phyloP scores from a whole-genome alignment of 2,329 filamentous ascomycete species.

The Neonectria hederae region DNA sequence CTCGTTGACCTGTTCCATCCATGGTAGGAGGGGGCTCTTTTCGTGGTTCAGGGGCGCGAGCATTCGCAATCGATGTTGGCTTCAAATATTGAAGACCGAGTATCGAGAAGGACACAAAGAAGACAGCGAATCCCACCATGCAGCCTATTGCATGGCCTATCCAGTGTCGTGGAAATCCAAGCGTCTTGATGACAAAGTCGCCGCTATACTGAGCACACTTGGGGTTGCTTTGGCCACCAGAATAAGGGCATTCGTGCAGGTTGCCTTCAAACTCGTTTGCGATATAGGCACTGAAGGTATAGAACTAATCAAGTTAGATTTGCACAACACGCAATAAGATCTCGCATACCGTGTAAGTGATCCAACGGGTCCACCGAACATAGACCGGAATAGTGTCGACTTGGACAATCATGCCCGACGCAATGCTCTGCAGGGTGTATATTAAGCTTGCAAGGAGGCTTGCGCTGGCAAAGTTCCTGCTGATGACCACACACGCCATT shows the following conservation, averaged over 20 bases:
- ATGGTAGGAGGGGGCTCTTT: slow-evolving; percentile 71
- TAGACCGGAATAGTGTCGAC: slow-evolving; percentile 76
- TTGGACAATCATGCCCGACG: slow-evolving; percentile 80
- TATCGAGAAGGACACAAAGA: slow-evolving; percentile 68
- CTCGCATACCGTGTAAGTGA: slow-evolving; percentile 61
- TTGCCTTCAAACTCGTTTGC: slow-evolving; percentile 77
- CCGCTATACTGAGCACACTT: slow-evolving; percentile 74
- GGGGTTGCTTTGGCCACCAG: slow-evolving; percentile 67
- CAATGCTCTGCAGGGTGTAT: slow-evolving; percentile 77
- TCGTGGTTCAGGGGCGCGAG: slow-evolving; percentile 59
- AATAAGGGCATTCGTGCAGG: slow-evolving; percentile 75
- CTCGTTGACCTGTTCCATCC: slow-evolving; percentile 67
- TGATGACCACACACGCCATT: slow-evolving; percentile 70
- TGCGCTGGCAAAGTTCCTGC: slow-evolving; percentile 73
- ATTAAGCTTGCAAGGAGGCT: slow-evolving; percentile 75
- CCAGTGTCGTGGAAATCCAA: slow-evolving; percentile 75
- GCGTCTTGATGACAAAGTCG: slow-evolving; percentile 70
- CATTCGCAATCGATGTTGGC: slow-evolving; percentile 72
- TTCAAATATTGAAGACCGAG: slow-evolving; percentile 69
- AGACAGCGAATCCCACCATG: slow-evolving; percentile 67
- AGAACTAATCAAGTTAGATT: slow-evolving; percentile 59
- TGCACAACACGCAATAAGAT: background rate
- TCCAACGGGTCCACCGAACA: slow-evolving; percentile 77
- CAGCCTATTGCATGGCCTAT: slow-evolving; percentile 70
- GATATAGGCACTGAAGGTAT: slow-evolving; percentile 74